Base-by-base conservation (phyloP, 108 stramenopile genomes). In the Nitzschia sp. region DNA sequence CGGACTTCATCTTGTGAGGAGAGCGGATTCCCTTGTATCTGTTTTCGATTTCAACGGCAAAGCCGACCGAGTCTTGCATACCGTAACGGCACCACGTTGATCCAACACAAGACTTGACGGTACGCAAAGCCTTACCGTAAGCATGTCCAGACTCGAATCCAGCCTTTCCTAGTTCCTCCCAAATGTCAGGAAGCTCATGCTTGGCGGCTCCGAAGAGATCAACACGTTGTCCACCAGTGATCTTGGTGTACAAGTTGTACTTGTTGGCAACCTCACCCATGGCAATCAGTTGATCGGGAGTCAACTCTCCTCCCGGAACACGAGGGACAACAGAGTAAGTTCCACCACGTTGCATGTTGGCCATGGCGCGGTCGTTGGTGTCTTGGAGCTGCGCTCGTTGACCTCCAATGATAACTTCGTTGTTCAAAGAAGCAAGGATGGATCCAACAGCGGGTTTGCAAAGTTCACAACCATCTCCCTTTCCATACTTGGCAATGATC, bases 41-140 rank as follows among this genome's bases (percentile, higher is more conserved):
- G 71, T 96, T 93, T 68, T 96, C 95, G 11, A 96, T 81, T 20
- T 83, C 66, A 41, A 96, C 64, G 22, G 95, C 95, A 73, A 96
- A 94, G 51, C 87, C 82, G 15, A 96, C 93, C 20, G 90, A 83
- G 63, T 96, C 93, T 72, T 92, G 92, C 38, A 96, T 89, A 52
- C 95, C 95, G 68, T 87, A 96, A 12, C 95, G 84, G 85, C 95
- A 96, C 95, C 95, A 96, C 5, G 93, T 94, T 0, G 90, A 92
- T 29, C 95, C 95, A 7, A 96, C 95, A 65, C 95, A 96, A 46
- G 90, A 92, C 74, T 96, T 96, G 76, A 96, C 92, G 17, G 93
- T 96, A 50, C 95, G 79, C 38, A 96, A 86, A 7, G 93, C 90
- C 78, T 96, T 96, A 55, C 92, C 95, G 75, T 96, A 96, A 2